A percentile compares a stretch with the other conserved stretches of the same genome.
phyloP scores from a whole-genome alignment of 495 filamentous ascomycete species.

The Aspergillus sclerotioniger region DNA sequence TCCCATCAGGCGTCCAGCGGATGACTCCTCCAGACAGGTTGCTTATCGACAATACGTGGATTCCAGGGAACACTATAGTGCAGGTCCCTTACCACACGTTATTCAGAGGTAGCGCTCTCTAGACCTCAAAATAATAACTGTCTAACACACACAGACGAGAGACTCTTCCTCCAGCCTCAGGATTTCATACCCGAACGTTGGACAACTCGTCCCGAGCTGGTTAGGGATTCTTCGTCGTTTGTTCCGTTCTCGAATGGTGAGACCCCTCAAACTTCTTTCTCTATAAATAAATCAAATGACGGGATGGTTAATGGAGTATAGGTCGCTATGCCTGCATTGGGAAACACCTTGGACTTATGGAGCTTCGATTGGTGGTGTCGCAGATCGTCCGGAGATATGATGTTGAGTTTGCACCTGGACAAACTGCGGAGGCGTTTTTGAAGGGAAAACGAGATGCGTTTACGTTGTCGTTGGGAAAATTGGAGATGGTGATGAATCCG shows the following conservation, averaged over 20 bases:
- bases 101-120: constrained; percentile 23
- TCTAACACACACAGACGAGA: constrained; percentile 17
- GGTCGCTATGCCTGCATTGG: constrained; percentile 50
- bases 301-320: constrained; percentile 5
- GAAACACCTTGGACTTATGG: constrained; percentile 50
- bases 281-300: neutral
- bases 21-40: constrained; percentile 4
- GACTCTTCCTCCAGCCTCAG: constrained; percentile 29
- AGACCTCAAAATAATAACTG: neutral
- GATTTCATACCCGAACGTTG: constrained; percentile 47
- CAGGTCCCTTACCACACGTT: constrained; percentile 19
- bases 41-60: neutral
- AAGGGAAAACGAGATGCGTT: constrained; percentile 7
- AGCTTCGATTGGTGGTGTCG: constrained; percentile 39
- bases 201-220: constrained; percentile 33
- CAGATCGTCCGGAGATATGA: constrained; percentile 33
- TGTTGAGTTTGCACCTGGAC: constrained; percentile 3
- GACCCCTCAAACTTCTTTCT: neutral
- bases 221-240: constrained; percentile 32
- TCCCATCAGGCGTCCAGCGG: constrained; percentile 3
- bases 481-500: constrained; percentile 5
- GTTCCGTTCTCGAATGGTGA: constrained; percentile 31
- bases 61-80: constrained; percentile 4
- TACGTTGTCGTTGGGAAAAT: constrained; percentile 4
- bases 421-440: constrained; percentile 3